Percentiles rank a stretch among this genome's conserved stretches.
These are phyloP conservation scores for Scalesia atractyloides DNA, from an alignment of 129 eudicot species.

Conservation along the genomic window DNA sequence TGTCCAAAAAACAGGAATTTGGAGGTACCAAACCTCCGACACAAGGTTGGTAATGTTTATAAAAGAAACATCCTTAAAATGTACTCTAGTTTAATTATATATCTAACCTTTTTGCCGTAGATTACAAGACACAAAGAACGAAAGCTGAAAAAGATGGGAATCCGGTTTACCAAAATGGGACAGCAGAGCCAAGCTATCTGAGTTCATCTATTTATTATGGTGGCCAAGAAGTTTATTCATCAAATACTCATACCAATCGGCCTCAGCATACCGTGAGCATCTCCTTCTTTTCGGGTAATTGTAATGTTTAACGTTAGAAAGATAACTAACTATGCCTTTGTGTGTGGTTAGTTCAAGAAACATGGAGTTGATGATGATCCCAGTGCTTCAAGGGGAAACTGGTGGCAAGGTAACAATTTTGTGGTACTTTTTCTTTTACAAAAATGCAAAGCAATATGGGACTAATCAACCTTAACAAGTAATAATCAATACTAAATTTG, in stretches of 20 bases:
- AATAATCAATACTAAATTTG: not conserved
- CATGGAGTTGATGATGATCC: conserved; percentile 60
- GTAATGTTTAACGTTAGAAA: not conserved
- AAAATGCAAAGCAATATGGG: no score
- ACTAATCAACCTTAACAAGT: no score
- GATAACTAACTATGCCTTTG: conserved; percentile 13
- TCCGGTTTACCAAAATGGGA: conserved; percentile 42
- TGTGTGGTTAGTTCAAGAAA: conserved; percentile 51
- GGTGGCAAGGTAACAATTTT: conserved; percentile 79
- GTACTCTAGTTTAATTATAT: not conserved
- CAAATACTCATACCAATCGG: conserved; percentile 37
- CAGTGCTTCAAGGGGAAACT: conserved; percentile 81
- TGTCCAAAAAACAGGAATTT: conserved; percentile 35
- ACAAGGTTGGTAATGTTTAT: conserved; percentile 43
- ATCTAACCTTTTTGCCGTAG: conserved; percentile 27
- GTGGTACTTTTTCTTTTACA: not conserved
- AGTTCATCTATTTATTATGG: conserved; percentile 87
- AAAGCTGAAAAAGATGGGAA: conserved; percentile 43
- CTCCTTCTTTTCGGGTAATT: conserved; percentile 9
- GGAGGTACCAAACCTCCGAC: conserved; percentile 41
- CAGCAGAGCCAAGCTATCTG: conserved; percentile 59
- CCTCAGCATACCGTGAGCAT: conserved; percentile 47
- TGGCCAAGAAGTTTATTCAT: conserved; percentile 81
- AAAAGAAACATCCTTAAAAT: not conserved
- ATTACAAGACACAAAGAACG: conserved; percentile 40